phyloP scores from a whole-genome alignment of 108 stramenopile species.

The Nannochloropsis salina region DNA sequence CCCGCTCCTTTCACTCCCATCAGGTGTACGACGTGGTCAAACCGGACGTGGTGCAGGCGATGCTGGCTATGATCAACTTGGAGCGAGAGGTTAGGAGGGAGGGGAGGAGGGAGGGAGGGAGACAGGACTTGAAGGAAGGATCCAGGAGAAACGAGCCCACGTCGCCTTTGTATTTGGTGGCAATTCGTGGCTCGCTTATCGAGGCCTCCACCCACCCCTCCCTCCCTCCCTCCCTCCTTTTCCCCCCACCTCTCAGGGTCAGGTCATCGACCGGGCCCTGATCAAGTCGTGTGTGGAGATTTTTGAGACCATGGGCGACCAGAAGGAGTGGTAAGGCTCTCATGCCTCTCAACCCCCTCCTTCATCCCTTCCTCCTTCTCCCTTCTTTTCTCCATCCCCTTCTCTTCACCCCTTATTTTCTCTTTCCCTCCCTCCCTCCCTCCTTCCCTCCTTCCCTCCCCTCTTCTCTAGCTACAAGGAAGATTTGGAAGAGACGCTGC shows the following conservation, averaged over 20 bases:
- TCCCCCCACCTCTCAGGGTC: constrained; percentile 55
- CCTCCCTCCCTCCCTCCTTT: constrained; percentile 15
- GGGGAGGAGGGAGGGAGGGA: background rate
- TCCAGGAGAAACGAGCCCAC: background rate
- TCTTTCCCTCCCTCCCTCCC: background rate
- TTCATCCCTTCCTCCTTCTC: background rate
- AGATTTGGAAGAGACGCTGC: constrained; percentile 81
- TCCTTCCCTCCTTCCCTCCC: background rate
- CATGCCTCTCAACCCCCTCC: background rate
- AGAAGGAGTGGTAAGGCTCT: background rate
- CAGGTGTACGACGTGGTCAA: constrained; percentile 91
- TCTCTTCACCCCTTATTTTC: background rate
- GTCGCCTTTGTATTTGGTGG: background rate
- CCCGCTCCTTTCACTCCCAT: background rate
- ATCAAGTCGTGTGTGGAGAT: constrained; percentile 86
- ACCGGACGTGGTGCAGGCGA: constrained; percentile 69
- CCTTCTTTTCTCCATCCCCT: background rate
- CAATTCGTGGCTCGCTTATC: background rate
- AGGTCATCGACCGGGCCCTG: constrained; percentile 87
- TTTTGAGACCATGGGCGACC: constrained; percentile 83
- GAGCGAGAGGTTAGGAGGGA: constrained; percentile 68
- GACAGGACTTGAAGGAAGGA: background rate
- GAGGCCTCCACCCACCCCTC: background rate
- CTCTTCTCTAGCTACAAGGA: constrained; percentile 75
- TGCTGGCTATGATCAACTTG: constrained; percentile 82